These are phyloP conservation scores for Penstemon barbatus DNA, from an alignment of 257 asterid species.

Conservation along the genomic window DNA sequence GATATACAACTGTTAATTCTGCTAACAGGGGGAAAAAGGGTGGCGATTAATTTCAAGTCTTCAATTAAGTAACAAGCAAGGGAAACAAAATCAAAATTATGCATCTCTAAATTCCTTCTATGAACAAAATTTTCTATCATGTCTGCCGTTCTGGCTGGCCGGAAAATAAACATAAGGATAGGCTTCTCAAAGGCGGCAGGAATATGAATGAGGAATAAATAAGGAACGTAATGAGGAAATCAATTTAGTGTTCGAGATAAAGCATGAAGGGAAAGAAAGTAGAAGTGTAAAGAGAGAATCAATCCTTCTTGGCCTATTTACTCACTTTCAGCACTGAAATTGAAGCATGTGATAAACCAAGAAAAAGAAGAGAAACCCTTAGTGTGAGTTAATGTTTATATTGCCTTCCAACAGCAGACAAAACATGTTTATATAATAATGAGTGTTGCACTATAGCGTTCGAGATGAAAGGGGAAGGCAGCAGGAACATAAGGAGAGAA, in stretches of 20 bases:
- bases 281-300: background rate
- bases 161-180: background rate
- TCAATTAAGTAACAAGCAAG: background rate
- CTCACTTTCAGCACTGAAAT: background rate
- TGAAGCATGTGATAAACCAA: too few relatives aligned
- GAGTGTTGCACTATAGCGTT: too few relatives aligned
- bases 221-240: background rate
- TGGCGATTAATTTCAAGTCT: background rate
- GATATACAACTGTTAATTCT: too few relatives aligned
- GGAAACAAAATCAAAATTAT: background rate
- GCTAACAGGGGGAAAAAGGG: background rate
- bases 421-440: too few relatives aligned
- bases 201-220: background rate
- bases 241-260: background rate
- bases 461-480: too few relatives aligned
- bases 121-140: too few relatives aligned
- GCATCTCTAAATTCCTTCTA: too few relatives aligned
- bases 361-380: too few relatives aligned
- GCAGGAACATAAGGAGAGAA: too few relatives aligned
- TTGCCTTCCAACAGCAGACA: too few relatives aligned
- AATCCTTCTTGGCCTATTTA: background rate
- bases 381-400: too few relatives aligned
- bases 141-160: background rate
- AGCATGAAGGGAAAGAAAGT: background rate
- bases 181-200: background rate